Conservation (phyloP, 2,329 filamentous ascomycete species). For the Nemania sp. region DNA sequence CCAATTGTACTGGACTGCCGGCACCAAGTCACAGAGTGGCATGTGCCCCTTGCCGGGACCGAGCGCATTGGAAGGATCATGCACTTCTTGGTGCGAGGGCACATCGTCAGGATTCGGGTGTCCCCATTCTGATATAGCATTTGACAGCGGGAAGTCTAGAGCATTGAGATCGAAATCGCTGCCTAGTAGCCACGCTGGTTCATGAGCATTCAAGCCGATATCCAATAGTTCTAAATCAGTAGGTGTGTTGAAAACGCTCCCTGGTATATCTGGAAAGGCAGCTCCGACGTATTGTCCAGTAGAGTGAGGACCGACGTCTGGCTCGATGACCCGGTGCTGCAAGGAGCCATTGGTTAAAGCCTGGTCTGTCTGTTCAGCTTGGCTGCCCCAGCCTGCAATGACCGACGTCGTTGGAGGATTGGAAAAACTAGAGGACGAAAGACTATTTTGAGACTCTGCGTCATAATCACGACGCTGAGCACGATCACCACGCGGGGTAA, state of each 20-base stretch:
- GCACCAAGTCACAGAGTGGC: slow-evolving; percentile 22
- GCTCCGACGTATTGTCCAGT: slow-evolving; percentile 11
- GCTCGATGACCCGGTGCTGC: slow-evolving; percentile 11
- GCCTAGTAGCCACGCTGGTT: slow-evolving; percentile 24
- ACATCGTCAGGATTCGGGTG: slow-evolving; percentile 12
- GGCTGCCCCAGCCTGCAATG: slow-evolving; percentile 13
- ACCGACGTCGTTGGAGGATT: slow-evolving; percentile 11
- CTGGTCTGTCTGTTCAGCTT: slow-evolving; percentile 8
- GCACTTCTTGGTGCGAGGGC: slow-evolving; percentile 9
- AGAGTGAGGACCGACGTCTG: slow-evolving; percentile 1
- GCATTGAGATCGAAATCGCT: slow-evolving; percentile 24
- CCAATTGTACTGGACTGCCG: slow-evolving; percentile 25
- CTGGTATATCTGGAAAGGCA: slow-evolving; percentile 13
- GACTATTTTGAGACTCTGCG: slow-evolving; percentile 9
- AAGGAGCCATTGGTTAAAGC: slow-evolving; percentile 7
- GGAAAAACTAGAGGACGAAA: slow-evolving; percentile 15
- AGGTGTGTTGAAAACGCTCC: slow-evolving; percentile 18
- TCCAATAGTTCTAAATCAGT: slow-evolving; percentile 23
- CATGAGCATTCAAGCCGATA: slow-evolving; percentile 25
- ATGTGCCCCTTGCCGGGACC: slow-evolving; percentile 18
- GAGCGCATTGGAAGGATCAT: slow-evolving; percentile 6
- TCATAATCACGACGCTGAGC: slow-evolving; percentile 14
- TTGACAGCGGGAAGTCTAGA: slow-evolving; percentile 23
- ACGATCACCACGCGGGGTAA: slow-evolving; percentile 9
- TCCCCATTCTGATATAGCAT: slow-evolving; percentile 19